Base-by-base conservation (phyloP, 2,329 filamentous ascomycete species). In the Claviceps maximensis region DNA sequence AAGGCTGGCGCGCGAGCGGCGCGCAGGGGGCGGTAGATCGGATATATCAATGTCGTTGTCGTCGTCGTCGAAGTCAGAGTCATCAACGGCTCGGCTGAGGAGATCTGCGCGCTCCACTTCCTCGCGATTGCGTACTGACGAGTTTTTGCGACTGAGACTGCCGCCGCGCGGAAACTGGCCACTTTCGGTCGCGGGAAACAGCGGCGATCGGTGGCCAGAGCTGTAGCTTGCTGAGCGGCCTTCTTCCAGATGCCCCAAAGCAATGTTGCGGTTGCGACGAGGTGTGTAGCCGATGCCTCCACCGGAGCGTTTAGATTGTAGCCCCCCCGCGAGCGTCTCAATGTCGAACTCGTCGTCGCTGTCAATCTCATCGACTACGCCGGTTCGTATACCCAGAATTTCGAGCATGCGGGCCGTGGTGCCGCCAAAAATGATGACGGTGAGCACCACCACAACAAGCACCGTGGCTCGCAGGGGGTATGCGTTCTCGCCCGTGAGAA, bases 271-370 rank as follows among this genome's bases (percentile, higher is more conserved):
- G 60, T 83, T 78, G 56, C 74, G 74, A 52, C 84, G 82, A 17
- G 89, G 87, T 4, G 74, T 84, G 63, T 89, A 89, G 23, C 89
- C 90, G 53, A 95, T 81, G 15, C 79, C 88, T 25, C 77, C 80
- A 50, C 86, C 86, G 38, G 84, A 80, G 58, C 88, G 86, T 65
- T 95, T 93, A 60, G 86, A 84, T 62, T 90, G 94, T 8, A 86
- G 82, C 12, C 84, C 84, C 25, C 79, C 77, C 19, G 79, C 79
- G 50, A 86, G 82, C 13, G 76, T 72, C 67, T 96, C 93, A 56
- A 96, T 98, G 65, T 98, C 93, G 62, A 98, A 98, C 67, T 98
- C 93, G 64, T 98, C 93, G 64, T 98, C 93, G 46, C 89, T 95
- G 65, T 98, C 93, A 46, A 95, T 87, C 66, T 98, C 93, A 62